phyloP scores from a whole-genome alignment of 1,284 basidiomycete genomes.

The Athelia sp. region DNA sequence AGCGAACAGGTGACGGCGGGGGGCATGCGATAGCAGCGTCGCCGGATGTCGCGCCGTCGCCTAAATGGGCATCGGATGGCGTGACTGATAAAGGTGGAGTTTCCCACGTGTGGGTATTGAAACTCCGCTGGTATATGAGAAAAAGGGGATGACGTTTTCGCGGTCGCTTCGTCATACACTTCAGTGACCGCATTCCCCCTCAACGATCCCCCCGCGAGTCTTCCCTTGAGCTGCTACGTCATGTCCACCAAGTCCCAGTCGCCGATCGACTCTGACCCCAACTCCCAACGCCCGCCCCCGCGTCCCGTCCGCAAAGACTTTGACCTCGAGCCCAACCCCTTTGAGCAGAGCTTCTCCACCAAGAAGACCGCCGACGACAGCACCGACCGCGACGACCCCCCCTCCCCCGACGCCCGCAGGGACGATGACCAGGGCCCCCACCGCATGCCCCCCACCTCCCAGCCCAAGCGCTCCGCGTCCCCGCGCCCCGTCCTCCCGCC shows the following conservation, averaged over 20 bases:
- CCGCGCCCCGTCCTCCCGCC: constrained; percentile 77
- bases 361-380: constrained; percentile 34
- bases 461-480: constrained; percentile 9
- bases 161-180: too few species aligned
- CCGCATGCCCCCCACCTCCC: constrained; percentile 19
- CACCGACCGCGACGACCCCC: constrained; percentile 29
- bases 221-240: neutral
- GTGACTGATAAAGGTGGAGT: too few species aligned
- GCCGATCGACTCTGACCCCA: constrained; percentile 14
- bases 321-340: constrained; percentile 92
- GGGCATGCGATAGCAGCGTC: too few species aligned
- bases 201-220: too few species aligned
- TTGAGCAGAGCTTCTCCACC: constrained; percentile 85
- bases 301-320: constrained; percentile 58
- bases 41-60: too few species aligned
- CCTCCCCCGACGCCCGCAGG: constrained; percentile 28
- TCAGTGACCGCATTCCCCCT: too few species aligned
- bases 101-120: too few species aligned
- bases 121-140: too few species aligned
- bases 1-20: too few species aligned
- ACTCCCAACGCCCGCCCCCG: constrained; percentile 14
- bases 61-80: too few species aligned
- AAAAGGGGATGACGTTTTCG: too few species aligned
- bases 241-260: constrained; percentile 1
- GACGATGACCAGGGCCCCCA: constrained; percentile 31